phyloP scores from a whole-genome alignment of 2,329 filamentous ascomycete species.

The Xylaria arbuscula region DNA sequence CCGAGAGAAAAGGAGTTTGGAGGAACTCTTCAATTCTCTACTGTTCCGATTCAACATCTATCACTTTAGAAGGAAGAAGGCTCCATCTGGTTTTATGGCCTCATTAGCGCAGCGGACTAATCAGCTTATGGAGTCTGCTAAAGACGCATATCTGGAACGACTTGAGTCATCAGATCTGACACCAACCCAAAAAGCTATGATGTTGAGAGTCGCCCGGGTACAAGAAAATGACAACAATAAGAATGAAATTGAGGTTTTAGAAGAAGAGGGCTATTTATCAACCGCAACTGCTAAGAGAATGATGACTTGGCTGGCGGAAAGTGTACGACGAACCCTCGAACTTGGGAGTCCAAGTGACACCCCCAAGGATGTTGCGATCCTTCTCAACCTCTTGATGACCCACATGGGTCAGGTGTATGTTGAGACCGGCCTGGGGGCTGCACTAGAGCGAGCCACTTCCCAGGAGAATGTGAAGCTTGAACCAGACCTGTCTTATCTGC shows the following conservation, averaged over 20 bases:
- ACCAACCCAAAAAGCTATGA: slow-evolving; percentile 87
- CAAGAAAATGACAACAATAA: slow-evolving; percentile 79
- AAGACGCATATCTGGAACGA: slow-evolving; percentile 89
- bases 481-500: slow-evolving; percentile 87
- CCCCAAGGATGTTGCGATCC: slow-evolving; percentile 89
- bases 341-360: slow-evolving; percentile 89
- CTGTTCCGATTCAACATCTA: slow-evolving; percentile 98
- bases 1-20: slow-evolving; percentile 74
- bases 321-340: slow-evolving; percentile 89
- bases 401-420: slow-evolving; percentile 88
- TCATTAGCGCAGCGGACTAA: slow-evolving; percentile 90
- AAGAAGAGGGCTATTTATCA: slow-evolving; percentile 86
- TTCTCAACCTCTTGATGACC: slow-evolving; percentile 84
- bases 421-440: slow-evolving; percentile 74
- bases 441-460: slow-evolving; percentile 76
- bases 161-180: slow-evolving; percentile 91
- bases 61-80: slow-evolving; percentile 87
- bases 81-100: slow-evolving; percentile 90
- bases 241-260: slow-evolving; percentile 88
- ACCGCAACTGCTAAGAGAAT: slow-evolving; percentile 94
- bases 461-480: slow-evolving; percentile 85
- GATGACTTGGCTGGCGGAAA: slow-evolving; percentile 97
- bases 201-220: slow-evolving; percentile 88
- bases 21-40: slow-evolving; percentile 88
- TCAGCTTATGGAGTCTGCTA: slow-evolving; percentile 86